A percentile compares a stretch with the other conserved stretches of the same genome.
phyloP scores from a whole-genome alignment of 805 yeast species.

The Yarrowia sp. region DNA sequence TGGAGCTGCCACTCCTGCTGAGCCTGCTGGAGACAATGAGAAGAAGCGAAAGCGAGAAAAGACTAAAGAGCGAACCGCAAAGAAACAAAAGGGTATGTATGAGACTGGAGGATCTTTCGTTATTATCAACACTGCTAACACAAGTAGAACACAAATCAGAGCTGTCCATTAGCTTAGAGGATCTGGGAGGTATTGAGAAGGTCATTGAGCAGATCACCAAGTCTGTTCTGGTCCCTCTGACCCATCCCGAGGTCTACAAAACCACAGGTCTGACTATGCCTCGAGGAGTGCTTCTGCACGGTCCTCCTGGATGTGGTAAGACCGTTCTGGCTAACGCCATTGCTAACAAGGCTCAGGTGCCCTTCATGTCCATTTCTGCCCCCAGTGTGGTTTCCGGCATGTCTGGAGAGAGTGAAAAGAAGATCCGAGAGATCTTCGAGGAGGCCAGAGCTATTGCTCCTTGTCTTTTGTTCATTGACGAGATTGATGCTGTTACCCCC shows the following conservation, averaged over 20 bases:
- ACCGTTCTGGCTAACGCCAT: slow-evolving; percentile 95
- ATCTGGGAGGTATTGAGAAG: slow-evolving; percentile 88
- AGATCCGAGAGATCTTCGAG: slow-evolving; percentile 87
- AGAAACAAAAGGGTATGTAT: slow-evolving; percentile 41
- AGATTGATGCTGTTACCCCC: slow-evolving; percentile 97
- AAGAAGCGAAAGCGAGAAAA: slow-evolving; percentile 40
- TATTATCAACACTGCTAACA: slow-evolving; percentile 41
- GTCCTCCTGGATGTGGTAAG: slow-evolving; percentile 99
- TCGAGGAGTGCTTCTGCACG: slow-evolving; percentile 89
- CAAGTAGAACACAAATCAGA: slow-evolving; percentile 55
- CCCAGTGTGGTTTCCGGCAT: slow-evolving; percentile 97
- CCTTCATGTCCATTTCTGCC: slow-evolving; percentile 88
- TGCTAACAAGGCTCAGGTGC: slow-evolving; percentile 93
- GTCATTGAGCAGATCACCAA: slow-evolving; percentile 89
- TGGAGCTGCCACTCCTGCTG: slow-evolving; percentile 23
- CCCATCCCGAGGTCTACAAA: slow-evolving; percentile 89
- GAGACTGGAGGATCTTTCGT: background rate
- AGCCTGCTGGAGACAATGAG: slow-evolving; percentile 25
- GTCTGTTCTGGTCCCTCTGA: slow-evolving; percentile 85
- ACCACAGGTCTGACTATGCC: slow-evolving; percentile 96
- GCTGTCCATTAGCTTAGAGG: slow-evolving; percentile 69
- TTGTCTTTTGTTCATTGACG: slow-evolving; percentile 91
- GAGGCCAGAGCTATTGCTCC: slow-evolving; percentile 93
- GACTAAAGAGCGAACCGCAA: slow-evolving; percentile 39
- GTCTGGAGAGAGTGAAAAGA: slow-evolving; percentile 99